Evolutionary conservation across 805 yeast genomes (phyloP), one percentile per base, ranked within the genome.

Genomic region (Cyberlindnera bimundalis): DNA sequence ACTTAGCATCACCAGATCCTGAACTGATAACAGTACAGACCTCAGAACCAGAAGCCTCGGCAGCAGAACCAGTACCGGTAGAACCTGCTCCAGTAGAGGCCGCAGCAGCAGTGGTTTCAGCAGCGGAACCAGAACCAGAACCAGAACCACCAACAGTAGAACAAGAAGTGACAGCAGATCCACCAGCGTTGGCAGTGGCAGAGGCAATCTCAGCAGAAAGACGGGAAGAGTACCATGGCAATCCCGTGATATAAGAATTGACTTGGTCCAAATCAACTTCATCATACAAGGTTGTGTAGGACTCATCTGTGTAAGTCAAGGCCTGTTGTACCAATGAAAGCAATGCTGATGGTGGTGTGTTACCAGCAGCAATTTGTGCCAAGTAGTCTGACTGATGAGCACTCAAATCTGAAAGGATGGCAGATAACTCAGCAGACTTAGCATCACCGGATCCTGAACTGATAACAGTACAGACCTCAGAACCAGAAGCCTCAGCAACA

Each of bases 221-320:
- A 45, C 57, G 47, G 11, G 51, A 35, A 6, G 51, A 46, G 40
- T 48, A 63, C 67, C 67, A 63, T 46, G 66, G 64, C 28, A 63
- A 50, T 18, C 54, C 57, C 16, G 61, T 52, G 29, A 62, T 52
- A 34, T 57, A 55, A 14, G 54, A 33, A 4, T 53, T 43, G 5
- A 62, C 52, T 10, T 46, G 53, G 33, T 37, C 29, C 37, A 47
- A 38, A 42, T 62, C 60, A 30, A 63, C 48, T 32, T 48, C 42
- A 17, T 35, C 14, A 46, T 48, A 60, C 40, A 63, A 48, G 25
- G 65, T 47, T 38, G 66, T 63, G 50, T 55, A 62, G 15, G 61
- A 53, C 19, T 59, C 58, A 39, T 64, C 65, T 9, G 58, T 61
- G 47, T 58, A 62, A 29, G 67, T 59, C 11, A 45, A 38, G 18